Conservation (phyloP, 148 eudicot genomes). For the Amaranthus hypochondriacus region DNA sequence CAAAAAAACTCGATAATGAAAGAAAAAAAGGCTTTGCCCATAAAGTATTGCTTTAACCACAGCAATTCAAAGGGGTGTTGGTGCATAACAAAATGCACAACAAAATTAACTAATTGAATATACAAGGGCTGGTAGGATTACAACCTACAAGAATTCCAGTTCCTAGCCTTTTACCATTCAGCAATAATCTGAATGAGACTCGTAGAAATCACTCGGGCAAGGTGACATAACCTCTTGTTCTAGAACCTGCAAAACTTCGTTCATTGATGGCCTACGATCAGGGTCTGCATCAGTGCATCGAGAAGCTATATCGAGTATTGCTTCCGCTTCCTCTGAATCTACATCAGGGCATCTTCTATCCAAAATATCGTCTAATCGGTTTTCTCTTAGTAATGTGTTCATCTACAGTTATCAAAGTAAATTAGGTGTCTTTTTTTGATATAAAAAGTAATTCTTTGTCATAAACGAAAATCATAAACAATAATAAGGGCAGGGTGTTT, state of each 20-base stretch:
- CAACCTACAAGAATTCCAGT: not conserved
- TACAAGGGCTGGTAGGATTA: slow-evolving; percentile 17
- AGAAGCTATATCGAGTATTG: slow-evolving; percentile 57
- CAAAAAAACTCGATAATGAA: not conserved
- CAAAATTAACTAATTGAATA: slow-evolving; percentile 6
- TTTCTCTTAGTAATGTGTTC: slow-evolving; percentile 55
- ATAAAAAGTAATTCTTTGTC: not conserved
- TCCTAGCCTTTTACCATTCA: slow-evolving; percentile 18
- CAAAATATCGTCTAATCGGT: slow-evolving; percentile 54
- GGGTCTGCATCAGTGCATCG: slow-evolving; percentile 77
- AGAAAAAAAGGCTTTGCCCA: not conserved
- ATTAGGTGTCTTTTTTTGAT: not conserved
- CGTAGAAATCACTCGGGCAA: slow-evolving; percentile 80
- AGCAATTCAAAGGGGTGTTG: not conserved
- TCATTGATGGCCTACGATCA: slow-evolving; percentile 76
- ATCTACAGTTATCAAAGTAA: slow-evolving; percentile 36
- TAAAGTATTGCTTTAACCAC: not conserved
- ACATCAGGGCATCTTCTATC: slow-evolving; percentile 65
- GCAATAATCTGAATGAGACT: slow-evolving; percentile 86
- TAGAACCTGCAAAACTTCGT: slow-evolving; percentile 65
- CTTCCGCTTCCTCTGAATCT: slow-evolving; percentile 73
- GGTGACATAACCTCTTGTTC: slow-evolving; percentile 96
- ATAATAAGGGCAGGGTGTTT: not conserved
- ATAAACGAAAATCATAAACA: not conserved
- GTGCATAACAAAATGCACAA: slow-evolving; percentile 4